Base-by-base conservation (phyloP, 2,329 filamentous ascomycete genomes). In the Zymoseptoria ardabiliae region DNA sequence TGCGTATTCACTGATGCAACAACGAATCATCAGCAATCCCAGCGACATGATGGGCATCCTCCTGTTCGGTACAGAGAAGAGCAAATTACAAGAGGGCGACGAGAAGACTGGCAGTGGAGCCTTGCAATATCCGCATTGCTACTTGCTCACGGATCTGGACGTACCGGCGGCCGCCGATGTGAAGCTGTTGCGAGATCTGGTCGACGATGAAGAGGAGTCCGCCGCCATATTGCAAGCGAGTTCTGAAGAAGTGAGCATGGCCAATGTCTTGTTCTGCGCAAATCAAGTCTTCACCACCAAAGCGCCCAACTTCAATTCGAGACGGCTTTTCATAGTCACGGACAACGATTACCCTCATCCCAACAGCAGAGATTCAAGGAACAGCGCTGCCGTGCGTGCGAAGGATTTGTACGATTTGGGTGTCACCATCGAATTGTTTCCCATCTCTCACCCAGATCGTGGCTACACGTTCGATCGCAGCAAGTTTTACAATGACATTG, bases 41-140 rank as follows among this genome's bases (percentile, higher is more conserved):
- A 92, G 88, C 70, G 94, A 99, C 63, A 95, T 97, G 90, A 97
- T 99, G 83, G 92, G 93, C 1, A 88, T 99, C 23, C 74, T 99
- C 45, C 80, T 99, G 0, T 99, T 95, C 71, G 92, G 92, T 8
- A 99, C 94, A 0, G 81, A 95, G 69, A 84, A 90, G 74, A 90
- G 91, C 48, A 91, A 87, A 67, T 92, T 91, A 64, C 84, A 87
- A 52, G 84, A 86, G 17, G 85, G 87, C 51, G 82, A 85, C 59
- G 84, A 81, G 59, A 79, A 78, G 53, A 77, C 76, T 28, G 78
- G 80, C 7, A 63, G 60, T 49, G 80, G 79, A 58, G 82, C 81
- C 11, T 74, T 87, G 7, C 83, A 83, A 21, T 97, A 96, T 69
- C 91, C 92, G 1, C 88, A 97, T 72, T 97, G 93, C 77, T 97